phyloP scores from a whole-genome alignment of 2,329 filamentous ascomycete species.

The Nothophaeocryptopus gaeumannii region DNA sequence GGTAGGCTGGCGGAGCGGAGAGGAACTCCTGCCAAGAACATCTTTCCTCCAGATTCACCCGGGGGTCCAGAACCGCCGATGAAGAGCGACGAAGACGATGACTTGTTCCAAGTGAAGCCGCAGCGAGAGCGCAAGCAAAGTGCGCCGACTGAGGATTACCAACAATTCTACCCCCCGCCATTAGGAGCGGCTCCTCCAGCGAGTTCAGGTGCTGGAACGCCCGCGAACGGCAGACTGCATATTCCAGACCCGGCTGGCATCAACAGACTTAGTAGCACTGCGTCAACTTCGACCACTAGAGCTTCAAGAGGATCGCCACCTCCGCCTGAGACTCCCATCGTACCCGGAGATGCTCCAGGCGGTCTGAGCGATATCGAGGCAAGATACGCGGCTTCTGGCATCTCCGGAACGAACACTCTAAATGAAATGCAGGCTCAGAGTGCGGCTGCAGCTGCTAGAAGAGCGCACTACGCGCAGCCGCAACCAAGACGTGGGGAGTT shows the following conservation, averaged over 20 bases:
- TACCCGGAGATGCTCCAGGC: conserved; percentile 34
- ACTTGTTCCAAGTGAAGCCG: conserved; percentile 62
- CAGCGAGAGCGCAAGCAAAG: conserved; percentile 17
- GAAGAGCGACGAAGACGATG: conserved; percentile 64
- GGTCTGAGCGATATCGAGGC: conserved; percentile 75
- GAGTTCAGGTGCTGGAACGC: conserved; percentile 13
- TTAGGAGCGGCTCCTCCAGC: conserved; percentile 27
- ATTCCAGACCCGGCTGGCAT: conserved; percentile 54
- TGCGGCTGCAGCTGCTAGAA: conserved; percentile 75
- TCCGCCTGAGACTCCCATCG: conserved; percentile 85
- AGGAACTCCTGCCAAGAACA: conserved; percentile 70
- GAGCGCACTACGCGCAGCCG: conserved; percentile 66
- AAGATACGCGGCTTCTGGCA: conserved; percentile 85
- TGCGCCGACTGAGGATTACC: conserved; percentile 25
- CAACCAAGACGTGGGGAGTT: conserved; percentile 47
- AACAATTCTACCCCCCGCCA: conserved; percentile 61
- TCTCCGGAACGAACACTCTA: conserved; percentile 79
- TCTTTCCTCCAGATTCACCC: conserved; percentile 77
- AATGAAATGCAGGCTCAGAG: conserved; percentile 72
- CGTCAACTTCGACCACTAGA: conserved; percentile 88
- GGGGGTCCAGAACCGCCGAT: conserved; percentile 69
- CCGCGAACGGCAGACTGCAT: conserved; percentile 41
- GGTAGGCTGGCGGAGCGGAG: conserved; percentile 72
- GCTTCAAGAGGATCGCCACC: conserved; percentile 91
- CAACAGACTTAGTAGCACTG: conserved; percentile 71